These are phyloP conservation scores for Chlorociboria aeruginascens DNA, from an alignment of 495 filamentous ascomycete genomes.

Conservation along the genomic window DNA sequence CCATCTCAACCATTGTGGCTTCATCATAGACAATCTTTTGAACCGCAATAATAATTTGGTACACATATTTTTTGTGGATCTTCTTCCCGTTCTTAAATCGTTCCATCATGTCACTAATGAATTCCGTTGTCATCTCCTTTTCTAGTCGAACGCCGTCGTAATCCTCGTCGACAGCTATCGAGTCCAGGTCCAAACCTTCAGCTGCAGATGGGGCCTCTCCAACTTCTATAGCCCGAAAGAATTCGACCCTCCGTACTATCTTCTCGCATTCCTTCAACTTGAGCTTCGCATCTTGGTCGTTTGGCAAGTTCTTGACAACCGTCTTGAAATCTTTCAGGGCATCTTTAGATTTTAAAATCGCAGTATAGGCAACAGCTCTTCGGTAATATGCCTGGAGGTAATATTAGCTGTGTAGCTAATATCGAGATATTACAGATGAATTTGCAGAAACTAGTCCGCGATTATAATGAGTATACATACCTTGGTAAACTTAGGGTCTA, in stretches of 20 bases:
- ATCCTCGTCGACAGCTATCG: conserved; percentile 63
- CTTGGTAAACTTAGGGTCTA: conserved; percentile 82
- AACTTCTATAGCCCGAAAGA: conserved; percentile 90
- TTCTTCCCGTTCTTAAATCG: conserved; percentile 94
- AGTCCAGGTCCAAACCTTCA: conserved; percentile 77
- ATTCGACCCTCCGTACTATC: conserved; percentile 77
- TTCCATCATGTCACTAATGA: conserved; percentile 92
- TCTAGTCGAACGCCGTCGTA: conserved; percentile 80
- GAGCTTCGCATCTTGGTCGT: conserved; percentile 79
- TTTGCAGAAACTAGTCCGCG: background rate
- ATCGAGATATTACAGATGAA: background rate
- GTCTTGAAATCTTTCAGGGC: conserved; percentile 87
- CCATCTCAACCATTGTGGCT: conserved; percentile 94
- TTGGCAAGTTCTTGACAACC: conserved; percentile 74
- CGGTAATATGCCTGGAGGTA: conserved; percentile 77
- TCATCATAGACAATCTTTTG: conserved; percentile 83
- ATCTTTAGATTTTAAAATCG: conserved; percentile 75
- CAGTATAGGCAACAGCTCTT: conserved; percentile 79
- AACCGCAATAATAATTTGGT: conserved; percentile 85
- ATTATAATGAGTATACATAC: conserved; percentile 26
- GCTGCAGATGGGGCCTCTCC: conserved; percentile 83
- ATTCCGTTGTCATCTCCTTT: conserved; percentile 85
- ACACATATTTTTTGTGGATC: conserved; percentile 91
- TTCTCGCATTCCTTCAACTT: conserved; percentile 89
- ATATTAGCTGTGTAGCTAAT: background rate